Base-by-base conservation (phyloP, 495 filamentous ascomycete species). In the Cercophora sp. region DNA sequence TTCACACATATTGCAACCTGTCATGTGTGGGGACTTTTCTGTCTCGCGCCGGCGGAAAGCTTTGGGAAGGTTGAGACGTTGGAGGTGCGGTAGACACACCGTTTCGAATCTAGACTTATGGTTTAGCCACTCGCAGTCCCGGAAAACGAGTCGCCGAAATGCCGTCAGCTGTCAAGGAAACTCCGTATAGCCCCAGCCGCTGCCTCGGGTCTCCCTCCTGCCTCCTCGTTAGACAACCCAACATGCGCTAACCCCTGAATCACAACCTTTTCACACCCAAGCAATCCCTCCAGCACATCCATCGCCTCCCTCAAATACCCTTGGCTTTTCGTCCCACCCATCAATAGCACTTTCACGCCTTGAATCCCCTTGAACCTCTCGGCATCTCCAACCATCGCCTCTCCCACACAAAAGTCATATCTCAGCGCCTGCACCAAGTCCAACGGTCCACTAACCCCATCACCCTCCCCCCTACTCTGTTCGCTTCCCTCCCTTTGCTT, bases 381-480 rank as follows among this genome's bases (percentile, higher is more conserved):
- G 15, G 45, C 18, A 4, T 19, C 16, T 10, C 27, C 45, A 36
- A 48, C 23, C 45, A 34, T 36, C 27, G 16, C 45, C 27, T 48
- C 45, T 9, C 18, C 45, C n/a, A 48, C 31, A 18, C 16, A 16
- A 34, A 34, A 48, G 27, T 48, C 45, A 48, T 18, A 48, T 19
- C 27, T 3, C 26, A 48, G 9, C 27, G 18, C n/a, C n/a, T 36
- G 27, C 1, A 18, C 45, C 15, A 48, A 31, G 27, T 24, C 26
- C 8, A 32, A 11, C 13, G 15, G 16, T 1, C 8, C 23, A 13
- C 19, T 35, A 8, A 48, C 45, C 4, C 45, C 45, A 34, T 48
- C 27, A 2, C 8, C 18, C 13, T 48, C 15, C 6, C 13, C 23
- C 25, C 19, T 5, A 13, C 31, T 25, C 2, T 26, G 6, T 26